A percentile compares a stretch with the other conserved stretches of the same genome.
Conservation (phyloP, 1,284 basidiomycete genomes). For the Cryptococcus sp. region DNA sequence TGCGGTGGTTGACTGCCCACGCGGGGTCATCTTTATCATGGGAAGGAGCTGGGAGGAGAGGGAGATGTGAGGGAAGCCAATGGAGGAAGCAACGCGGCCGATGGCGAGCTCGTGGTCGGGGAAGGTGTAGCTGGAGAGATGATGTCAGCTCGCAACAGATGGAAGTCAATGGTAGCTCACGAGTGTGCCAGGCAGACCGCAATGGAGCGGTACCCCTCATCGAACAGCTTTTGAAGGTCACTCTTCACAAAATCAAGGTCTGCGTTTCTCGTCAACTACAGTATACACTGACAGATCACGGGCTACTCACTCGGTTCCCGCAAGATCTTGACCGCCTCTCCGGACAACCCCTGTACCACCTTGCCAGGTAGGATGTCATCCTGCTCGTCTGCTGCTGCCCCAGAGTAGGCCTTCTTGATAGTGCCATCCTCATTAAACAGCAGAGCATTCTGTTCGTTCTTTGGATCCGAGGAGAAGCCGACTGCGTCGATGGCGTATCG, state of each 20-base stretch:
- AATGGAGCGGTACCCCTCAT: constrained; percentile 24
- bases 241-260: constrained; percentile 10
- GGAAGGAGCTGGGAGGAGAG: constrained; percentile 82
- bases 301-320: constrained; percentile 62
- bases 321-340: constrained; percentile 85
- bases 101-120: constrained; percentile 63
- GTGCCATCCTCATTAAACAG: constrained; percentile 66
- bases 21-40: constrained; percentile 87
- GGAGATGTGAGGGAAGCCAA: constrained; percentile 86
- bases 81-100: constrained; percentile 65
- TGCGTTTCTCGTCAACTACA: background rate
- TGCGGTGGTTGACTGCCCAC: constrained; percentile 86
- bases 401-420: constrained; percentile 66
- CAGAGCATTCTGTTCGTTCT: constrained; percentile 68
- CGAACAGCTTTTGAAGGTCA: constrained; percentile 23
- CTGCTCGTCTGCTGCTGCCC: constrained; percentile 44
- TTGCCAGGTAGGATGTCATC: constrained; percentile 34
- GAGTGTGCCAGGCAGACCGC: constrained; percentile 29
- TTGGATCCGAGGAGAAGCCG: constrained; percentile 85
- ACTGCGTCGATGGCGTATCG: constrained; percentile 53
- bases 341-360: constrained; percentile 77
- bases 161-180: constrained; percentile 37
- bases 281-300: background rate
- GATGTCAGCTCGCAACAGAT: background rate
- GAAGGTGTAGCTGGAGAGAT: constrained; percentile 45